Conservation (phyloP, 2,329 filamentous ascomycete genomes). For the Fusarium decemcellulare region DNA sequence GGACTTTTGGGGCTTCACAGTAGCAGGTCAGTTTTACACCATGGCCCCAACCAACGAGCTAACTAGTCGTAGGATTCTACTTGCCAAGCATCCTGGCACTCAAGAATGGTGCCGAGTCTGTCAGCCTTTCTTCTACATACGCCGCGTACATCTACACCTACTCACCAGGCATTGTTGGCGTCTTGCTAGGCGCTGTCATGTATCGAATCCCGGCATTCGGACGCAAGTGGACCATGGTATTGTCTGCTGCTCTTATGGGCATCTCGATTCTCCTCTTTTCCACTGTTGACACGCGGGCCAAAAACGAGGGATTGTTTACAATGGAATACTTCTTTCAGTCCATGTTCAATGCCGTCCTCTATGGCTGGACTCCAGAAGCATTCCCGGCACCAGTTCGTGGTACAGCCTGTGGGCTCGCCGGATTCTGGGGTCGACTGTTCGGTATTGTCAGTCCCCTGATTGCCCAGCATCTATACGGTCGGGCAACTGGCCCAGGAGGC, state of each 20-base stretch:
- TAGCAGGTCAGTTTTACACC: constrained; percentile 47
- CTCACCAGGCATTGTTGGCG: constrained; percentile 65
- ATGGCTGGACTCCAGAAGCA: constrained; percentile 68
- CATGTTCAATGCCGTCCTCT: constrained; percentile 54
- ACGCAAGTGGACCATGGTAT: constrained; percentile 59
- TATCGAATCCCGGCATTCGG: constrained; percentile 56
- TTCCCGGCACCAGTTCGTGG: constrained; percentile 70
- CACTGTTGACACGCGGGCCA: constrained; percentile 54
- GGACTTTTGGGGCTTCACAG: constrained; percentile 57
- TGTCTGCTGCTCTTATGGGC: constrained; percentile 61
- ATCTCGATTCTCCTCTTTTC: constrained; percentile 63
- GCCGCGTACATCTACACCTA: constrained; percentile 69
- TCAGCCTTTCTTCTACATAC: constrained; percentile 63
- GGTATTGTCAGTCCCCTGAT: constrained; percentile 71
- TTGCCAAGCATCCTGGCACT: constrained; percentile 64
- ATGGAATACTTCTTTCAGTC: constrained; percentile 63
- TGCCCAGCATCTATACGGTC: constrained; percentile 60
- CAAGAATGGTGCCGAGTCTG: constrained; percentile 62
- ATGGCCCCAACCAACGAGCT: rapidly evolving
- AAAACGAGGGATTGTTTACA: constrained; percentile 56
- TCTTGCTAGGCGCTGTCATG: constrained; percentile 61
- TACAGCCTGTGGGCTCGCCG: constrained; percentile 69
- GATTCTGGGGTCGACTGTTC: constrained; percentile 71
- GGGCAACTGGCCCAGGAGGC: constrained; percentile 43
- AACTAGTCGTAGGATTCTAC: constrained; percentile 50